Base-by-base conservation (phyloP, 176 grass and related monocot genomes). In the Oryza punctata region DNA sequence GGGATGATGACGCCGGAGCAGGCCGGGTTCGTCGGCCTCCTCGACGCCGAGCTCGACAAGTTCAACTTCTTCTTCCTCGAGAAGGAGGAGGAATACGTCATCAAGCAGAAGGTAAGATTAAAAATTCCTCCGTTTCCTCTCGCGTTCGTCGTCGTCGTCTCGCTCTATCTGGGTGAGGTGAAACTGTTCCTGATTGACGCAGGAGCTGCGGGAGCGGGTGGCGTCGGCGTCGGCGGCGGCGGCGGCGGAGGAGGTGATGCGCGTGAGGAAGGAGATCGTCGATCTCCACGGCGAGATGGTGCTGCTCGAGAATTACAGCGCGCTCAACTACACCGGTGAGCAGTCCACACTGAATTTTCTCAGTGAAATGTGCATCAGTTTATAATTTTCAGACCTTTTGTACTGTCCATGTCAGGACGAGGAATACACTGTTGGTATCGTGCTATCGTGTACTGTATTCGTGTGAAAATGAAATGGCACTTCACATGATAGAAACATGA, bases 71-170 rank as follows among this genome's bases (percentile, higher is more conserved):
- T 96, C 91, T 96, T 93, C 82, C 80, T 93, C 12, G 94, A 89
- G 77, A 93, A 91, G 83, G 94, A 96, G 88, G 94, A 96, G 87
- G 91, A 96, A 44, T 96, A 93, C 77, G 84, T 96, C 86, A 96
- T 96, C 86, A 91, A 73, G 32, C 88, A 91, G n/a, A 96, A 96
- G 94, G 94, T 96, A 57, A 47, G n/a, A 35, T 33, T 33, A 33
- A 33, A 35, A 35, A 35, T 35, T 35, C 33, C 23, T 19, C 74
- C 25, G 24, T 41, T 47, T n/a, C 13, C 4, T 2, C 27, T 33
- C 32, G 15, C 30, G 14, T 4, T 16, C 7, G 8, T 10, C 6
- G n/a, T 30, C 18, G 25, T n/a, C n/a, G n/a, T n/a, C n/a, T n/a
- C 5, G 0, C 3, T 30, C 25, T 30, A 16, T 12, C 13, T 10